Evolutionary conservation across 2,329 filamentous ascomycete species (phyloP).

Genomic region (Aspergillus calidoustus): DNA sequence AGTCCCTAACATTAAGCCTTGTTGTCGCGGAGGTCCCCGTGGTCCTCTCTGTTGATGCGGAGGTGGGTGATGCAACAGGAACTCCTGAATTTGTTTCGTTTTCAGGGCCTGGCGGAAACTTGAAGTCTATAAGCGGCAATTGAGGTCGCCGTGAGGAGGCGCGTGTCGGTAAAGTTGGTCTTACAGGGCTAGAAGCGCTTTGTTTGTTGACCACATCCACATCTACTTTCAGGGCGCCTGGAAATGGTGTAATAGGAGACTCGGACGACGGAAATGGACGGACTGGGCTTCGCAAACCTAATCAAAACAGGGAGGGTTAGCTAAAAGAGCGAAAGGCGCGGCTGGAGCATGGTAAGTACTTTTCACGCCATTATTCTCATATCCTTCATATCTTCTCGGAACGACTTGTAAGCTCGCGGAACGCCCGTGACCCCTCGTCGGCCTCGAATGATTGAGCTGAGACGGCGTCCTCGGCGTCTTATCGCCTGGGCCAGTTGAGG

Average conservation of each 20-base stretch:
- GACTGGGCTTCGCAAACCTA: slow-evolving; percentile 39
- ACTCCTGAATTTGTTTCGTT: slow-evolving; percentile 33
- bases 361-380: slow-evolving; percentile 45
- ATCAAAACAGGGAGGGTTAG: slow-evolving; percentile 16
- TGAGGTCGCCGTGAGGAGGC: slow-evolving; percentile 44
- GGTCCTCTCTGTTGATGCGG: slow-evolving; percentile 34
- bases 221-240: slow-evolving; percentile 39
- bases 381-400: slow-evolving; percentile 52
- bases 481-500: slow-evolving; percentile 24
- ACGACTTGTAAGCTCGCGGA: slow-evolving; percentile 82
- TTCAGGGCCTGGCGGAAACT: slow-evolving; percentile 56
- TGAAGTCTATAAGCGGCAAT: slow-evolving; percentile 55
- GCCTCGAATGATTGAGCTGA: slow-evolving; percentile 53
- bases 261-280: slow-evolving; percentile 39
- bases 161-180: slow-evolving; percentile 45
- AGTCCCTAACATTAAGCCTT: slow-evolving; percentile 31
- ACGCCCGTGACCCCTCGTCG: slow-evolving; percentile 70
- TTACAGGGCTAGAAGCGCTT: slow-evolving; percentile 38
- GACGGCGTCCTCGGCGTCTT: slow-evolving; percentile 36
- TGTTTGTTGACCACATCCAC: slow-evolving; percentile 35
- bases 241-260: slow-evolving; percentile 34
- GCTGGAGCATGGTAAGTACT: slow-evolving; percentile 34
- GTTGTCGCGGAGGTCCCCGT: slow-evolving; percentile 26
- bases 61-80: slow-evolving; percentile 25
- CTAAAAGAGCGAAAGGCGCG: neutral